A percentile compares a stretch with the other conserved stretches of the same genome.
Conservation (phyloP, 495 filamentous ascomycete genomes). For the Penicillium canescens region DNA sequence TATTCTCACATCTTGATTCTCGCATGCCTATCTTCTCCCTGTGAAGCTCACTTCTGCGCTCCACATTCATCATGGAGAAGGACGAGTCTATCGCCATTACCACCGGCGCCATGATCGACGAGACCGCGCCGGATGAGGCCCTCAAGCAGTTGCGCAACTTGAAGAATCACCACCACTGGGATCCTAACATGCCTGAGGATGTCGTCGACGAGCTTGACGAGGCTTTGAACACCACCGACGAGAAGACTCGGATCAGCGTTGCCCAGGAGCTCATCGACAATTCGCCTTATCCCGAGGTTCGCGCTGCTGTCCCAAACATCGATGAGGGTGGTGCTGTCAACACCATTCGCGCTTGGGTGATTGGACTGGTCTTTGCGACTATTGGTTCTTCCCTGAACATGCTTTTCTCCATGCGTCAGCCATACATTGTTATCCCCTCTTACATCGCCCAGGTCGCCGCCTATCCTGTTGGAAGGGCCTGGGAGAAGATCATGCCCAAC, state of each 20-base stretch:
- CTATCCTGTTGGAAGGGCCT: conserved; percentile 64
- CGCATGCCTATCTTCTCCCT: conserved; percentile 46
- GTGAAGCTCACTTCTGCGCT: conserved; percentile 4
- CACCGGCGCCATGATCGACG: conserved; percentile 32
- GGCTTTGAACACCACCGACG: conserved; percentile 54
- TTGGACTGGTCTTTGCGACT: conserved; percentile 66
- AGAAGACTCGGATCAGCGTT: conserved; percentile 52
- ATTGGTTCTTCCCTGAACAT: conserved; percentile 69
- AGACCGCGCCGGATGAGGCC: conserved; percentile 43
- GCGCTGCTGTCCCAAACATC: conserved; percentile 44
- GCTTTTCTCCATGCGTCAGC: conserved; percentile 67
- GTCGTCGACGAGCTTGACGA: conserved; percentile 61
- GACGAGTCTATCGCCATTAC: conserved; percentile 28
- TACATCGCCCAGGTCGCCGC: conserved; percentile 71
- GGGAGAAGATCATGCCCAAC: conserved; percentile 53
- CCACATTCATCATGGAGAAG: conserved; percentile 28
- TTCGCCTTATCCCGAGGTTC: conserved; percentile 68
- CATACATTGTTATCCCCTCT: conserved; percentile 65
- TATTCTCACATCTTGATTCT: background rate
- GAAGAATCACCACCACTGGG: conserved; percentile 64
- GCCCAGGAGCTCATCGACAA: conserved; percentile 62
- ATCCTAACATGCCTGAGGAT: conserved; percentile 67
- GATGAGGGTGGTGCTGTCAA: conserved; percentile 68
- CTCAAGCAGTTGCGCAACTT: conserved; percentile 42
- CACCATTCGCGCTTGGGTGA: conserved; percentile 71